Conservation (phyloP, 345 rosid species). For the Odontarrhena argentea region DNA sequence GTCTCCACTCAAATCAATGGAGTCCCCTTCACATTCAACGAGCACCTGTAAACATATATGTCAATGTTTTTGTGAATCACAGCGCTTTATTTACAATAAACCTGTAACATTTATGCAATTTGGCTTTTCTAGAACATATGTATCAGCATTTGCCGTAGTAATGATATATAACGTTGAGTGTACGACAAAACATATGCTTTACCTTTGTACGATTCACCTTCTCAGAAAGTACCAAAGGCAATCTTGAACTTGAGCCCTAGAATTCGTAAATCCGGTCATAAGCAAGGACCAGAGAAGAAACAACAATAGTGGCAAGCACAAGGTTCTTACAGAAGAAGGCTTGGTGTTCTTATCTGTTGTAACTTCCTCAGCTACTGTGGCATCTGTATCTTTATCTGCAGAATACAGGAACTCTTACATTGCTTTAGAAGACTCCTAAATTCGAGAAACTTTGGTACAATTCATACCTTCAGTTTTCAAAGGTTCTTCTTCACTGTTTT, state of each 20-base stretch:
- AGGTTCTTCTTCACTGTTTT: slow-evolving; percentile 37
- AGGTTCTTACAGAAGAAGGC: slow-evolving; percentile 65
- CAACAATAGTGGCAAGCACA: slow-evolving; percentile 19
- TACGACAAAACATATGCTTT: slow-evolving; percentile 31
- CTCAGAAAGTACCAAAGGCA: slow-evolving; percentile 91
- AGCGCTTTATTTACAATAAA: slow-evolving; percentile 1
- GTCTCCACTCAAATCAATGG: slow-evolving; percentile 94
- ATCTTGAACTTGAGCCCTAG: slow-evolving; percentile 70
- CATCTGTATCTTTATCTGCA: slow-evolving; percentile 54
- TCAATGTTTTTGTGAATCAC: slow-evolving; percentile 1
- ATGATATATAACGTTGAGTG: not conserved
- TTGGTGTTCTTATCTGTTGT: slow-evolving; percentile 49
- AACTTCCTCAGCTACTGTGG: slow-evolving; percentile 54
- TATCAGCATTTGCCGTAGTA: slow-evolving; percentile 13
- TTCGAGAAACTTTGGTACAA: not conserved
- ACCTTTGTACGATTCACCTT: slow-evolving; percentile 90
- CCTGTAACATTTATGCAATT: not conserved
- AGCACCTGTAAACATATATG: slow-evolving; percentile 62
- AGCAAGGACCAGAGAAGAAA: slow-evolving; percentile 29
- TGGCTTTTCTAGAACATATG: not conserved
- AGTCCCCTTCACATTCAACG: slow-evolving; percentile 94
- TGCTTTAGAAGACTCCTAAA: slow-evolving; percentile 14
- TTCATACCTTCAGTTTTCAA: slow-evolving; percentile 51
- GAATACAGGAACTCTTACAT: slow-evolving; percentile 13
- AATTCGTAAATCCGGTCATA: slow-evolving; percentile 36